Evolutionary conservation across 1,284 basidiomycete genomes (phyloP), one percentile per base, ranked within the genome.

Genomic region (Heliocybe sulcata): DNA sequence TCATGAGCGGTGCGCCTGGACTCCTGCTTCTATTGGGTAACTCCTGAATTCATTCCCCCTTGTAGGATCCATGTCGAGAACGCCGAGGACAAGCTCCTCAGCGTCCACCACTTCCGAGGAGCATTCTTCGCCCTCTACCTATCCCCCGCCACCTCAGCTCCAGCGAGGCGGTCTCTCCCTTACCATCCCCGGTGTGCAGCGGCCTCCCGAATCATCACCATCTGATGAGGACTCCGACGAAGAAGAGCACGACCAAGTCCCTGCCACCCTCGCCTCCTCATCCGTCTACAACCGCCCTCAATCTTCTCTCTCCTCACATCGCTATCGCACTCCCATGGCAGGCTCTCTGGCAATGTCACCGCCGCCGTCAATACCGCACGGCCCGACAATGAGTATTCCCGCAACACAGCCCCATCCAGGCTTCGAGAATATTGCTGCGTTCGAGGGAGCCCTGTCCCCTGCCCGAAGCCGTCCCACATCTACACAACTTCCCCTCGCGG

Each of bases 321-420:
- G 82, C 51, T 90, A 90, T 64, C 86, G 83, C 54, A 91, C 89
- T n/a, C 90, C 89, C 3, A 73, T 84, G 64, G 77, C 80, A 3
- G 78, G 79, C 38, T 84, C 85, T 3, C 67, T 81, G 25, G 72
- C 79, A 31, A 71, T 82, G 62, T 77, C 82, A 26, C 76, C 83
- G 9, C 76, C 84, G 1, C 80, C 78, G 6, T n/a, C 19, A 20
- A 16, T n/a, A 65, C 75, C 60, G 12, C 49, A 38, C 23, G 61
- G 45, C 54, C 23, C 47, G 6, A 14, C 47, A 26, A 60, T 59
- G 54, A 65, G 63, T 48, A 65, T 79, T 4, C 78, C 80, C 9
- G 65, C 67, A 2, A 67, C 65, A 25, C 89, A 92, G 65, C 90
- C 88, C n/a, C 75, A 82, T 54, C 87, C 88, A 2, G 73, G 71